A percentile compares a stretch with the other conserved stretches of the same genome.
phyloP scores from a whole-genome alignment of 225 moss, liverwort and hornwort species.

The Marchantia polymorpha region DNA sequence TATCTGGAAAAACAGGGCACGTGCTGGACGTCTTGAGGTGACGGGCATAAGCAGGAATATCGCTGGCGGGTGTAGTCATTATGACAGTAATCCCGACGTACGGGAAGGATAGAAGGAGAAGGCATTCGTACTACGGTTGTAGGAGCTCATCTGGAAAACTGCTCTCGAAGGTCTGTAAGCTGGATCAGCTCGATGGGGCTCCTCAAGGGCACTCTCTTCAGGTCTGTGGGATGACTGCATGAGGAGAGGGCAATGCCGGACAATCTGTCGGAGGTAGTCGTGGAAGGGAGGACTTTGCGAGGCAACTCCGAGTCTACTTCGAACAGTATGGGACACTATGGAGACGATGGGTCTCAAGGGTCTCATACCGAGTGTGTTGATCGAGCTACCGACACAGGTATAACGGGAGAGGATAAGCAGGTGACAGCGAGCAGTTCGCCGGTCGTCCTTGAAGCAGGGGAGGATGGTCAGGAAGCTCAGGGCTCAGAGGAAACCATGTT shows the following conservation, averaged over 20 bases:
- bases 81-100: neutral
- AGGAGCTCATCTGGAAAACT: neutral
- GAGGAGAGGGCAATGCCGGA: constrained; percentile 1
- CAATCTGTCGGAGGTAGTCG: neutral
- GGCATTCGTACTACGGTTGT: neutral
- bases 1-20: neutral
- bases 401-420: neutral
- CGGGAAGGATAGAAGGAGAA: neutral
- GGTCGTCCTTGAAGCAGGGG: neutral
- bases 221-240: neutral
- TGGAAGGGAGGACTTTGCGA: neutral
- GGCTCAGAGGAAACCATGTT: neutral
- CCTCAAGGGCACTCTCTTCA: neutral
- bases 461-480: neutral
- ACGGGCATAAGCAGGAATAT: neutral
- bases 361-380: neutral
- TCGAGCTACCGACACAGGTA: neutral
- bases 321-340: neutral
- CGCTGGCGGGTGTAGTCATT: neutral
- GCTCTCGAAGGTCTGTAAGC: neutral
- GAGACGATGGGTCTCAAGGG: neutral
- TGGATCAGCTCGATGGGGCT: neutral
- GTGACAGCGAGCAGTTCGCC: neutral
- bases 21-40: neutral
- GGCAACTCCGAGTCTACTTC: neutral